Conservation (phyloP, 139 green algal species). For the Desmodesmus armatus region DNA sequence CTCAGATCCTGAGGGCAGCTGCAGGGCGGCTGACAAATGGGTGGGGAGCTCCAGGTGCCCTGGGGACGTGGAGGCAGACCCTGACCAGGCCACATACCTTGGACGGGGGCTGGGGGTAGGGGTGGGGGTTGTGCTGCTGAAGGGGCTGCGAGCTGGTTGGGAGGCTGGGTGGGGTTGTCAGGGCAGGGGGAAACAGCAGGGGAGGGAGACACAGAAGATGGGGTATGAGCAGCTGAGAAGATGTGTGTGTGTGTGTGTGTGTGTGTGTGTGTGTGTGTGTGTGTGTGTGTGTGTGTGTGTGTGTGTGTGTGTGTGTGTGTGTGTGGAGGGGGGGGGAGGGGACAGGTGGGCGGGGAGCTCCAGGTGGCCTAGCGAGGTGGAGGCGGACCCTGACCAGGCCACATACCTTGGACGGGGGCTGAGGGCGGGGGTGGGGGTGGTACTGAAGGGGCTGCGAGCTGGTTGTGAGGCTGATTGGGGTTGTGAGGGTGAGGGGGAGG, state of each 20-base stretch:
- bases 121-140: background rate
- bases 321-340: no score
- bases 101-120: background rate
- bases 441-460: background rate
- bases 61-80: background rate
- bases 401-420: background rate
- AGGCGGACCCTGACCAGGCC: background rate
- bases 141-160: background rate
- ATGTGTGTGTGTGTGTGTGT: background rate
- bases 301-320: no score
- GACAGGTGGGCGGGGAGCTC: constrained; percentile 43
- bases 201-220: background rate
- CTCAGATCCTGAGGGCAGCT: constrained; percentile 10
- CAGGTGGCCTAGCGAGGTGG: background rate
- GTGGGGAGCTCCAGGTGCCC: constrained; percentile 44
- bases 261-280: no score
- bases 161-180: background rate
- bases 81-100: constrained; percentile 14
- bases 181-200: background rate
- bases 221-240: background rate
- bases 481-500: background rate
- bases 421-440: background rate
- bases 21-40: constrained; percentile 27
- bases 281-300: no score
- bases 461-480: background rate